A percentile compares a stretch with the other conserved stretches of the same genome.
phyloP scores from a whole-genome alignment of 2,329 filamentous ascomycete genomes.

The Penicillium sp. region DNA sequence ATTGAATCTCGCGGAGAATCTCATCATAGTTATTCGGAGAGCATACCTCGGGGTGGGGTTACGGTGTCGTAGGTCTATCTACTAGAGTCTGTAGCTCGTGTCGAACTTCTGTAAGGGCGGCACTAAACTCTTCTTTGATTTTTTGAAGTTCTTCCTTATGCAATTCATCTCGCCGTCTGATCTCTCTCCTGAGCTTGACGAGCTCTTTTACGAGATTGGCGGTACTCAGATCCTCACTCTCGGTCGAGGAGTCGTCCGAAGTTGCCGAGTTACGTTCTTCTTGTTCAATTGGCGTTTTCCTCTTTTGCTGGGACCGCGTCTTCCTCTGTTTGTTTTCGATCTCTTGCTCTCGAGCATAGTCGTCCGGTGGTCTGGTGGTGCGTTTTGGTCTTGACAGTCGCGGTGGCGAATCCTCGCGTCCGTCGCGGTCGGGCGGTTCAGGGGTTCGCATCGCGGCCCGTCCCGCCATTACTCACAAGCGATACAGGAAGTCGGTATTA shows the following conservation, averaged over 20 bases:
- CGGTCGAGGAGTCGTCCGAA: constrained; percentile 3
- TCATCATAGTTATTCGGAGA: constrained; percentile 16
- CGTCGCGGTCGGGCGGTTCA: constrained; percentile 24
- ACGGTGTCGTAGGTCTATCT: constrained; percentile 14
- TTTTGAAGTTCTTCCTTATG: constrained; percentile 22
- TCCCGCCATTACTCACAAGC: constrained; percentile 16
- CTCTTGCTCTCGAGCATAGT: constrained; percentile 21
- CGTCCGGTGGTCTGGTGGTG: constrained; percentile 16
- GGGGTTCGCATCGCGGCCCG: constrained; percentile 24
- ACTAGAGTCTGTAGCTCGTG: constrained; percentile 16
- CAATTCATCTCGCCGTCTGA: constrained; percentile 19
- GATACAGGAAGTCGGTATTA: no score
- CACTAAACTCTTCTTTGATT: constrained; percentile 20
- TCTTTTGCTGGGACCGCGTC: constrained; percentile 16
- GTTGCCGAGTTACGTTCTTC: constrained; percentile 15
- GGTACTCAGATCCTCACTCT: constrained; percentile 11
- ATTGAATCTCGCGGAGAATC: constrained; percentile 22
- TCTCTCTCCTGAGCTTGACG: constrained; percentile 23
- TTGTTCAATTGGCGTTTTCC: constrained; percentile 12
- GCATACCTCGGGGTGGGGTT: constrained; percentile 12
- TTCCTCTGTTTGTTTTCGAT: constrained; percentile 17
- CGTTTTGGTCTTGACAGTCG: constrained; percentile 21
- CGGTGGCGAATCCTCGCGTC: constrained; percentile 22
- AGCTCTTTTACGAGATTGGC: constrained; percentile 16
- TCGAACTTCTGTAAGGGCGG: constrained; percentile 17